Percentiles rank a stretch among this genome's conserved stretches.
phyloP scores from a whole-genome alignment of 345 rosid species.

The Brassica nigra region DNA sequence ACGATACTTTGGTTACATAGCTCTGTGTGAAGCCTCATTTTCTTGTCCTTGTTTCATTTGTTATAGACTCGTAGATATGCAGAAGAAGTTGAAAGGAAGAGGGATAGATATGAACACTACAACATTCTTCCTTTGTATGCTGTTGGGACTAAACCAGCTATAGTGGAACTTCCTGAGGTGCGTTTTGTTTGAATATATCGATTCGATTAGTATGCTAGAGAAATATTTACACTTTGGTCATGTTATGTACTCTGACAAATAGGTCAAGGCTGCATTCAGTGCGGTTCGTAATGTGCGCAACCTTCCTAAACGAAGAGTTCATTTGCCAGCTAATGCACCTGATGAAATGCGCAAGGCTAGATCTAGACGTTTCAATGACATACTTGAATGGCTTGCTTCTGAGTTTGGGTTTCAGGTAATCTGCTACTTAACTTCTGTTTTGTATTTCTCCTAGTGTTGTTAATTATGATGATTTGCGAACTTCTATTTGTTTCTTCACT shows the following conservation, averaged over 20 bases:
- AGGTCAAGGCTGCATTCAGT: conserved; percentile 81
- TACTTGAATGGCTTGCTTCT: conserved; percentile 91
- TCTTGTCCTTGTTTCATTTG: not conserved
- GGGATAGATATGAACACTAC: conserved; percentile 57
- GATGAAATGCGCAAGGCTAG: conserved; percentile 51
- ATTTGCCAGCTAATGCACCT: conserved; percentile 29
- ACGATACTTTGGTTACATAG: conserved; percentile 2
- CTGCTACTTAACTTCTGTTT: not conserved
- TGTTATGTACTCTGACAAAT: conserved; percentile 16
- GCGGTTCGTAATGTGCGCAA: conserved; percentile 59
- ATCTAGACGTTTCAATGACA: conserved; percentile 51
- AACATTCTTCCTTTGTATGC: conserved; percentile 86
- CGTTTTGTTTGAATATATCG: conserved; percentile 15
- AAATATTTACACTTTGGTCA: conserved; percentile 9
- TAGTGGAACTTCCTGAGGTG: conserved; percentile 93
- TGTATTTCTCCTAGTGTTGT: not conserved
- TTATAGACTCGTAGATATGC: conserved; percentile 63
- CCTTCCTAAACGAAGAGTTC: conserved; percentile 56
- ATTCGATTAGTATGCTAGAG: not conserved
- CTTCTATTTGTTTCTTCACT: not conserved
- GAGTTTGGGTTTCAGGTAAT: conserved; percentile 93
- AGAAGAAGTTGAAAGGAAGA: conserved; percentile 61
- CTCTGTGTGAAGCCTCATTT: not conserved
- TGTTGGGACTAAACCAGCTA: conserved; percentile 65
- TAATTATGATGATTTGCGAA: conserved; percentile 3